Percentiles rank a stretch among this genome's conserved stretches.
Conservation (phyloP, 352 stramenopile genomes). For the Globisporangium spinosum region DNA sequence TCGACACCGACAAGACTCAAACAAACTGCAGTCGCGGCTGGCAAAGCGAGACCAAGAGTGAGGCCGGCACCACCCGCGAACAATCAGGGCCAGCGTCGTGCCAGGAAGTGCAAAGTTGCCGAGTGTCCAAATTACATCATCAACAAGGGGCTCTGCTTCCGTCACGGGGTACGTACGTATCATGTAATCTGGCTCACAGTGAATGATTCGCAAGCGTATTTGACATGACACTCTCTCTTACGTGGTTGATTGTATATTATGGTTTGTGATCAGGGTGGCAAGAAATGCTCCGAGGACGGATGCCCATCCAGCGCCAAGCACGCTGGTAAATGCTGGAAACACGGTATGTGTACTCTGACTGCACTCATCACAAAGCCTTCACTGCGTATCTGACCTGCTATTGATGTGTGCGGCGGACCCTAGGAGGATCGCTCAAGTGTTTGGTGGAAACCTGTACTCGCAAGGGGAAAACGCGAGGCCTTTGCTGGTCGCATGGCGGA, state of each 20-base stretch:
- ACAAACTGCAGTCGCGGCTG: neutral
- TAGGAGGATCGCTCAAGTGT: conserved; percentile 40
- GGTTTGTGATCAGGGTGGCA: conserved; percentile 24
- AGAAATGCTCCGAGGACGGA: conserved; percentile 29
- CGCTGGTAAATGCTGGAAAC: conserved; percentile 31
- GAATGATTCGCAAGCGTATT: too few species aligned
- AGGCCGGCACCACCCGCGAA: conserved; percentile 15
- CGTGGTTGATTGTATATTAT: too few species aligned
- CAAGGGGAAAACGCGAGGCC: conserved; percentile 31
- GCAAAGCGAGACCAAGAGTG: neutral
- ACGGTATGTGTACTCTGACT: conserved; percentile 19
- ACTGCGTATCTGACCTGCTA: too few species aligned
- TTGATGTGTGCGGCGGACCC: neutral
- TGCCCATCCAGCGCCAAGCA: conserved; percentile 39
- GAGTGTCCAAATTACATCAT: conserved; percentile 56
- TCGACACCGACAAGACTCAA: neutral
- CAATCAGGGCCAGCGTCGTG: conserved; percentile 35
- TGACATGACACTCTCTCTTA: too few species aligned
- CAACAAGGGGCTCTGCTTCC: conserved; percentile 15
- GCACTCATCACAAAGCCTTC: too few species aligned
- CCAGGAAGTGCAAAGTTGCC: conserved; percentile 38
- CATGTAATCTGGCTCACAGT: neutral
- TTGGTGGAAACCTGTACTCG: conserved; percentile 17
- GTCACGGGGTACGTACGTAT: conserved; percentile 3
- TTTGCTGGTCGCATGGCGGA: conserved; percentile 45